phyloP scores from a whole-genome alignment of 805 yeast species.

The Yarrowia sp. region DNA sequence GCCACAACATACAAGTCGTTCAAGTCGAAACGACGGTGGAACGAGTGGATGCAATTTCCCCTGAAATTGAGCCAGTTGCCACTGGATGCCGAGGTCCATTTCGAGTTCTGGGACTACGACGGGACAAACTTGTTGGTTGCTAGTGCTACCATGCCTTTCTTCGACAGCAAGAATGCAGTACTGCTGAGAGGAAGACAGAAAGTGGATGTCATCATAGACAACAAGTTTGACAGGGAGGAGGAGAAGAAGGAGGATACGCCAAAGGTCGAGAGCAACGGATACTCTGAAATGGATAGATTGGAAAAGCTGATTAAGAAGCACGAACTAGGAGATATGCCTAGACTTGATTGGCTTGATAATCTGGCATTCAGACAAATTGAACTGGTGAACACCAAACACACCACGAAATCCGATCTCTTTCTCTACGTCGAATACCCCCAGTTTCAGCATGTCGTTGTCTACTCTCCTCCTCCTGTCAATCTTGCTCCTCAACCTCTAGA shows the following conservation, averaged over 20 bases:
- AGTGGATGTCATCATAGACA: slow-evolving; percentile 5
- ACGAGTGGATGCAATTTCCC: slow-evolving; percentile 76
- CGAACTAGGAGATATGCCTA: slow-evolving; percentile 69
- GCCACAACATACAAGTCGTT: slow-evolving; percentile 59
- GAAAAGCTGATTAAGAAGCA: slow-evolving; percentile 65
- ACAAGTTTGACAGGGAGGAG: neutral
- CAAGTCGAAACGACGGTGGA: slow-evolving; percentile 61
- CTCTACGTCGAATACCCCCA: slow-evolving; percentile 64
- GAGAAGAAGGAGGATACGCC: neutral
- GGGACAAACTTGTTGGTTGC: slow-evolving; percentile 66
- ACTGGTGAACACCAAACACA: slow-evolving; percentile 44
- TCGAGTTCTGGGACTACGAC: slow-evolving; percentile 73
- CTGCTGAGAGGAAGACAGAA: slow-evolving; percentile 20
- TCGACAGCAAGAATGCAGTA: slow-evolving; percentile 54
- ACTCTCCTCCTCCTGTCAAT: slow-evolving; percentile 27
- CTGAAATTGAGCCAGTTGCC: slow-evolving; percentile 75
- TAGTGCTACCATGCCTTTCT: slow-evolving; percentile 63
- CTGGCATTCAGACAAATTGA: slow-evolving; percentile 65
- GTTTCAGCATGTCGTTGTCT: slow-evolving; percentile 55
- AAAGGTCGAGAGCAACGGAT: neutral
- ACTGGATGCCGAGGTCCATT: slow-evolving; percentile 61
- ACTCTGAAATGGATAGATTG: slow-evolving; percentile 55
- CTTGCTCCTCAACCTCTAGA: slow-evolving; percentile 4
- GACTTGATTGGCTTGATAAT: slow-evolving; percentile 77
- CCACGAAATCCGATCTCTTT: slow-evolving; percentile 47